These are phyloP conservation scores for Smithsoniella earleae DNA, from an alignment of 163 green algal species.

Conservation along the genomic window DNA sequence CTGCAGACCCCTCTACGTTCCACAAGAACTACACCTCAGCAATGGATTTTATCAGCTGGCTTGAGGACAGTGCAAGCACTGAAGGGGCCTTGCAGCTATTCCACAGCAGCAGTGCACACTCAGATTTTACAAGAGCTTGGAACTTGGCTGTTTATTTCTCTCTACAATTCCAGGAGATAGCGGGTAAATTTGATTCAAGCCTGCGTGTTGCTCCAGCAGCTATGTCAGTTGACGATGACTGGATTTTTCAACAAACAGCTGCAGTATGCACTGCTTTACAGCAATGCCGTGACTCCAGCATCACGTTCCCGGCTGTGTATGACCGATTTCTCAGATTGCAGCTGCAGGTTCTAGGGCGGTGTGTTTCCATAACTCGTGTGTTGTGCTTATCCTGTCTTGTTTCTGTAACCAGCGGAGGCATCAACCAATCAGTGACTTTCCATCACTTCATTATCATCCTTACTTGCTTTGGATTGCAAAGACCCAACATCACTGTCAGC, in stretches of 20 bases:
- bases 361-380: too few species aligned
- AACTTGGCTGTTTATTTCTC: constrained; percentile 75
- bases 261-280: background rate
- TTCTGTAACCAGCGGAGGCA: too few species aligned
- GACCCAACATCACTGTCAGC: too few species aligned
- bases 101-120: background rate
- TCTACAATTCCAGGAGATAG: constrained; percentile 47
- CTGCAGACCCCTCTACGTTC: constrained; percentile 1
- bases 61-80: constrained; percentile 10
- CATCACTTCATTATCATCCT: too few species aligned
- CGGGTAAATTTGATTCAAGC: constrained; percentile 5
- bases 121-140: constrained; percentile 57
- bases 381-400: too few species aligned
- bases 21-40: constrained; percentile 19
- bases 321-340: constrained; percentile 22
- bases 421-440: too few species aligned
- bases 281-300: background rate
- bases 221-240: too few species aligned
- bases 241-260: background rate
- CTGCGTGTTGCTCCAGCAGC: background rate
- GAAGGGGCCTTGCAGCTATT: constrained; percentile 17
- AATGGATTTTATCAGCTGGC: background rate
- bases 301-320: constrained; percentile 20
- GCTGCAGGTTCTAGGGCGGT: constrained; percentile 28
- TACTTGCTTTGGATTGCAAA: too few species aligned